Evolutionary conservation across 768 basidiomycete genomes (phyloP).

Genomic region (Nidularia pulvinata): DNA sequence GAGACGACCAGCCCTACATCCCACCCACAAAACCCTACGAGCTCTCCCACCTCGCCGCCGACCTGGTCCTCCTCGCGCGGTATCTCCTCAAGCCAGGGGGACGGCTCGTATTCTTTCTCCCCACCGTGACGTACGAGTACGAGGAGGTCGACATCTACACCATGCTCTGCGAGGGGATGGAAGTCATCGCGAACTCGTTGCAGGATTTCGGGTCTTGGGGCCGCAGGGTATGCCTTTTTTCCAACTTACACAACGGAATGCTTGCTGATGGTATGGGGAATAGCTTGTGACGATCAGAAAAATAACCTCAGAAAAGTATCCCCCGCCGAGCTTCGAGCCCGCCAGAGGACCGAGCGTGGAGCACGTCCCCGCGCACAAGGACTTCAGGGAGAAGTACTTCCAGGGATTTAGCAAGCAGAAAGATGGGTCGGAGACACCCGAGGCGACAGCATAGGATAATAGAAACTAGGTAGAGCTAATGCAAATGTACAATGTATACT

Average conservation of each 20-base stretch:
- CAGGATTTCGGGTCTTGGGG: constrained; percentile 98
- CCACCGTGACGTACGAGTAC: constrained; percentile 91
- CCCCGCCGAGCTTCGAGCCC: constrained; percentile 55
- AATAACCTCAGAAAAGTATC: constrained; percentile 36
- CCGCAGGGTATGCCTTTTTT: constrained; percentile 81
- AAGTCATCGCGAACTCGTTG: constrained; percentile 82
- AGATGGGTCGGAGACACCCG: neutral
- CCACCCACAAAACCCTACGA: constrained; percentile 97
- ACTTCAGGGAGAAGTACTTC: constrained; percentile 90
- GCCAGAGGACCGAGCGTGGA: constrained; percentile 9
- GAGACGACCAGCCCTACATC: constrained; percentile 72
- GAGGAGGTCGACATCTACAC: constrained; percentile 81
- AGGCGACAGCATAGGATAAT: neutral
- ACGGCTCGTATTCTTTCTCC: constrained; percentile 93
- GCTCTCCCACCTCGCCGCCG: constrained; percentile 76
- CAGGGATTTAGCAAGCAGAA: constrained; percentile 58
- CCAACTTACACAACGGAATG: too few relatives aligned
- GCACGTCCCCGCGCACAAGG: constrained; percentile 82
- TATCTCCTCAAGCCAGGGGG: constrained; percentile 86
- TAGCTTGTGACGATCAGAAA: constrained; percentile 94
- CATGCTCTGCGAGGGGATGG: constrained; percentile 86
- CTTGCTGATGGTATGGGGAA: too few relatives aligned
- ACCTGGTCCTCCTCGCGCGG: constrained; percentile 81
- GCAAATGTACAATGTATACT: too few relatives aligned
- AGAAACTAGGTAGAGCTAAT: too few relatives aligned